Conservation (phyloP, 306 rosid genomes). For the Arachis hypogaea region DNA sequence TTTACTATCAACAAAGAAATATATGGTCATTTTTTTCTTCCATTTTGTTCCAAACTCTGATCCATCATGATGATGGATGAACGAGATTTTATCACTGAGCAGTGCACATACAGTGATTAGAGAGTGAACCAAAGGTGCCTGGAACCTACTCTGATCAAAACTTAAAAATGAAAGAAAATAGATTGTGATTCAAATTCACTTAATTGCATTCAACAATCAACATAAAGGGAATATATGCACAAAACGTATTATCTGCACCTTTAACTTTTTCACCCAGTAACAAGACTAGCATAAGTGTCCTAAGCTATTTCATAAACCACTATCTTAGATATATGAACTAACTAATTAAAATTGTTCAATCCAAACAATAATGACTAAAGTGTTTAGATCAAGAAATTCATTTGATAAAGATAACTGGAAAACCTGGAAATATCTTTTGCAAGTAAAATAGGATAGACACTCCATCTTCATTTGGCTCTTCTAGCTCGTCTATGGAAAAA, state of each 20-base stretch:
- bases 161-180: no score
- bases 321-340: no score
- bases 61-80: constrained; percentile 12
- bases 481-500: constrained; percentile 67
- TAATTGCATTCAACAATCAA: no score
- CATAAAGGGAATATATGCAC: no score
- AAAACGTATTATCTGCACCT: no score
- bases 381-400: constrained; percentile 16
- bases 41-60: constrained; percentile 19
- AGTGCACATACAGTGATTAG: no score
- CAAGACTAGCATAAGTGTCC: no score
- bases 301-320: no score
- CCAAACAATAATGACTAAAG: constrained; percentile 14
- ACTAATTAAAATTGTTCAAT: no score
- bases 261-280: no score
- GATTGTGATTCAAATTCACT: no score
- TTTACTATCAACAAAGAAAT: not conserved
- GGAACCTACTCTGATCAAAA: not conserved
- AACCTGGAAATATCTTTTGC: constrained; percentile 98
- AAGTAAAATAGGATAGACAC: constrained; percentile 92
- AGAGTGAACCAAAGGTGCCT: not conserved
- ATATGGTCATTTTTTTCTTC: not conserved
- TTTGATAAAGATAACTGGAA: constrained; percentile 24
- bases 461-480: constrained; percentile 80
- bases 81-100: not conserved